phyloP scores from a whole-genome alignment of 805 yeast genomes.

The Candida sithepensis region DNA sequence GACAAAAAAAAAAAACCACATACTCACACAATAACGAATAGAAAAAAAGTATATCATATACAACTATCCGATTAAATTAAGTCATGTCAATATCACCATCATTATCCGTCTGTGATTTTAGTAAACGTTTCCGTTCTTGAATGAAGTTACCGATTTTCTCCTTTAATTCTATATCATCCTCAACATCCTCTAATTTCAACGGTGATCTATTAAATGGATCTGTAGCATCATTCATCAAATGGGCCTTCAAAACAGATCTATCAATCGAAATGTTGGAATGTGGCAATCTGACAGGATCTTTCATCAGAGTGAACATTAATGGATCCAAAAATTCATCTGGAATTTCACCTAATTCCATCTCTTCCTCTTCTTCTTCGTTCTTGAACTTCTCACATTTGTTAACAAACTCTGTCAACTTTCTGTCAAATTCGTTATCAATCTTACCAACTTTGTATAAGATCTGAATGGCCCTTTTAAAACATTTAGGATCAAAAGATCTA shows the following conservation, averaged over 20 bases:
- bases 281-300: constrained; percentile 94
- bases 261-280: constrained; percentile 82
- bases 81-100: constrained; percentile 26
- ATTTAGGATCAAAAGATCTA: constrained; percentile 72
- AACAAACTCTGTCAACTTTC: constrained; percentile 52
- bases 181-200: constrained; percentile 80
- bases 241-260: constrained; percentile 88
- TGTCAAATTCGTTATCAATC: constrained; percentile 48
- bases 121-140: constrained; percentile 33
- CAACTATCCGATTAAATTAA: background rate
- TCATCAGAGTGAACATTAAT: constrained; percentile 92
- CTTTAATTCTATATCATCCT: constrained; percentile 70
- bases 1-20: background rate
- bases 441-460: constrained; percentile 59
- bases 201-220: constrained; percentile 98
- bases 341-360: constrained; percentile 82
- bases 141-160: constrained; percentile 58
- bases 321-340: constrained; percentile 98
- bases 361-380: constrained; percentile 72
- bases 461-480: constrained; percentile 66
- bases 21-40: background rate
- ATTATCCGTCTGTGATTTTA: constrained; percentile 5
- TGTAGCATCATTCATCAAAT: constrained; percentile 87
- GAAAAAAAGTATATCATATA: background rate
- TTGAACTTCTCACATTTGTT: constrained; percentile 60